Evolutionary conservation across 2,329 filamentous ascomycete genomes (phyloP).

Genomic region (Colletotrichum lentis): DNA sequence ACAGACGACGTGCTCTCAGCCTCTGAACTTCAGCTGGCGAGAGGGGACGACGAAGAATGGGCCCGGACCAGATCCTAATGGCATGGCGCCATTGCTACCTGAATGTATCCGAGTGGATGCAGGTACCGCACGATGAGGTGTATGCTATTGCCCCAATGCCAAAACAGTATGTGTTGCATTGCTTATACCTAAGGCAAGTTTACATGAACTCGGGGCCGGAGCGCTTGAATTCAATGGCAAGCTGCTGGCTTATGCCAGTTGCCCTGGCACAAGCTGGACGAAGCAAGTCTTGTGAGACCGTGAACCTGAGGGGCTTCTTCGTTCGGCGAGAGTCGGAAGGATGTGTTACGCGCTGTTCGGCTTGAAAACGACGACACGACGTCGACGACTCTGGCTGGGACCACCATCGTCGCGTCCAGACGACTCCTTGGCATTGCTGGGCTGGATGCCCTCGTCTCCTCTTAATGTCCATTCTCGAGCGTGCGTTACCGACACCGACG

Average conservation of each 20-base stretch:
- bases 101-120: not conserved
- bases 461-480: not conserved
- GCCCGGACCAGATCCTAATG: not conserved
- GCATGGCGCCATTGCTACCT: not conserved
- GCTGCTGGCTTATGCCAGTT: no score
- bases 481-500: not conserved
- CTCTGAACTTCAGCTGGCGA: not conserved
- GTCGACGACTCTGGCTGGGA: not conserved
- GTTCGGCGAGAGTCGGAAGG: not conserved
- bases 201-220: not conserved
- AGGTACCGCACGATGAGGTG: not conserved
- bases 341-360: not conserved
- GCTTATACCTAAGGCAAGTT: not conserved
- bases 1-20: conserved; percentile 1
- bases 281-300: not conserved
- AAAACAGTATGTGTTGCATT: not conserved
- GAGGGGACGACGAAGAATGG: not conserved
- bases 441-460: not conserved
- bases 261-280: not conserved
- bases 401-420: no score
- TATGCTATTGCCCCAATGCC: not conserved
- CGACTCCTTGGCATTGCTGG: not conserved
- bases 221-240: no score
- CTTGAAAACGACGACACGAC: not conserved
- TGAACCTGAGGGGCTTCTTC: not conserved